Evolutionary conservation across 2,329 filamentous ascomycete genomes (phyloP), one percentile per base, ranked within the genome.

Genomic region (Calonectria ilicicola): DNA sequence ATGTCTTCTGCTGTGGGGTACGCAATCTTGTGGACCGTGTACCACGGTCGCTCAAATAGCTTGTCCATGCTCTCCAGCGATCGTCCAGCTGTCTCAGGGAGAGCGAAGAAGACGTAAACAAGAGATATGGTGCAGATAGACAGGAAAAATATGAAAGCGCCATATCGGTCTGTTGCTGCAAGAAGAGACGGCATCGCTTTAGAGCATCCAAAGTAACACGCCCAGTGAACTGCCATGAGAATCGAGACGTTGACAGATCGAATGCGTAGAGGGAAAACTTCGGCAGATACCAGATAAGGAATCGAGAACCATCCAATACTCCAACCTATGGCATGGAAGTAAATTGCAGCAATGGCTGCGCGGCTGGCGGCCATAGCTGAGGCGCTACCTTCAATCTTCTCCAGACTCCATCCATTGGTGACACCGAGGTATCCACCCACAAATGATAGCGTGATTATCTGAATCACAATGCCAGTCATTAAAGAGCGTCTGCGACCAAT

Each of bases 271-370:
- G 85, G 85, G 38, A 87, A 86, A 1, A 87, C 82, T 75, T 88
- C 86, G 1, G 86, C 83, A 3, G 83, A 85, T n/a, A 87, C 81
- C 2, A 87, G 77, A 65, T 87, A 87, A 5, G 85, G 85, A 17
- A 87, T 84, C 0, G 81, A 82, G 72, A 87, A 87, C 85, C 84
- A 87, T 0, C 86, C 86, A n/a, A 88, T 84, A 0, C 85, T 85
- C 85, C 85, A 87, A 1, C 83, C 85, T 6, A 86, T 78, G 10
- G 85, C 86, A 19, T 84, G 83, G 23, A 87, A 63, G 73, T 86
- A 87, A 5, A 87, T 86, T 32, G 84, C 82, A 0, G 83, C 84
- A 38, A 87, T 86, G 1, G 85, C 84, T 1, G 80, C 84, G 0
- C 82, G 82, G 62, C 80, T 82, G 1, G 84, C 85, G 9, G 77